Conservation (phyloP, 345 rosid genomes). For the Salix purpurea region DNA sequence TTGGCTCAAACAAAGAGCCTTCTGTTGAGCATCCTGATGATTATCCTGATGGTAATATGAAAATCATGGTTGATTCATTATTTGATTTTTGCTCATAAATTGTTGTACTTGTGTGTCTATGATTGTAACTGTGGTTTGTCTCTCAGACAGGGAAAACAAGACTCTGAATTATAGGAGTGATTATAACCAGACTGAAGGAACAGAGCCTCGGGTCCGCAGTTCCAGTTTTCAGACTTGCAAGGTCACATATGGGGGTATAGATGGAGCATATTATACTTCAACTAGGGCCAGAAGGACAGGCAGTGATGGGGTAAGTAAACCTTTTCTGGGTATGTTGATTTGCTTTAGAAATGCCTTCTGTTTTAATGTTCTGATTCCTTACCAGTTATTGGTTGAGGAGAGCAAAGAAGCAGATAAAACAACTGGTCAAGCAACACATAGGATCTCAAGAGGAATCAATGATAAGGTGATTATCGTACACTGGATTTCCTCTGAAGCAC, state of each 20-base stretch:
- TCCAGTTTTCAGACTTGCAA: slow-evolving; percentile 44
- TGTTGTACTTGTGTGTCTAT: not conserved
- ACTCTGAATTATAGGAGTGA: slow-evolving; percentile 27
- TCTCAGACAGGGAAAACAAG: slow-evolving; percentile 36
- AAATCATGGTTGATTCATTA: not conserved
- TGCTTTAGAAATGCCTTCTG: not conserved
- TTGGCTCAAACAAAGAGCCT: slow-evolving; percentile 37
- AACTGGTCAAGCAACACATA: slow-evolving; percentile 74
- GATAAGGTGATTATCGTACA: slow-evolving; percentile 49
- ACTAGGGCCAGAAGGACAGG: slow-evolving; percentile 54
- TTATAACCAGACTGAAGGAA: slow-evolving; percentile 20
- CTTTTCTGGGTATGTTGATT: not conserved
- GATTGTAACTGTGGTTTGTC: slow-evolving; percentile 12
- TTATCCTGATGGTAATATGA: slow-evolving; percentile 42
- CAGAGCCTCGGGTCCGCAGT: slow-evolving; percentile 27
- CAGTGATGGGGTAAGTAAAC: slow-evolving; percentile 61
- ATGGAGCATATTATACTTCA: slow-evolving; percentile 77
- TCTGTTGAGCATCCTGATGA: slow-evolving; percentile 73
- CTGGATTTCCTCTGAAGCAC: not conserved
- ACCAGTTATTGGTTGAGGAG: slow-evolving; percentile 72
- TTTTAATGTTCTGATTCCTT: not conserved
- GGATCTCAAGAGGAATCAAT: slow-evolving; percentile 71
- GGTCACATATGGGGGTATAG: slow-evolving; percentile 74
- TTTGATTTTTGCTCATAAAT: not conserved
- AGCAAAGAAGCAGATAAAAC: slow-evolving; percentile 73